Evolutionary conservation across 495 filamentous ascomycete species (phyloP).

Genomic region (Xylaria scruposa): DNA sequence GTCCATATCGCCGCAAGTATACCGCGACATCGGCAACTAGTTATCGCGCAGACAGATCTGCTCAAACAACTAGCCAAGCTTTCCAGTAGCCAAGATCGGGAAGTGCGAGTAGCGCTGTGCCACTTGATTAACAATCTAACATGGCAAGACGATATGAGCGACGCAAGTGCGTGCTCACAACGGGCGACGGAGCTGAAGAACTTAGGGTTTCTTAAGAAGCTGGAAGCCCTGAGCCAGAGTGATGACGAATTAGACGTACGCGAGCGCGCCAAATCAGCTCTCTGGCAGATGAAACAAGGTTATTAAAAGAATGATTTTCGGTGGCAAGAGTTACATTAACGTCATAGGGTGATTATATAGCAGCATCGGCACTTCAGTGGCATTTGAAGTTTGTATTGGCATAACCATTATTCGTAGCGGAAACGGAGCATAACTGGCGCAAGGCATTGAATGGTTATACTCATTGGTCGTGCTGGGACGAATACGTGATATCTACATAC

Average conservation of each 20-base stretch:
- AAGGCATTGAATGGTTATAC: slow-evolving; percentile 13
- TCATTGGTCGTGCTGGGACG: neutral
- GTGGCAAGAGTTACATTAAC: slow-evolving; percentile 6
- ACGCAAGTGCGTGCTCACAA: slow-evolving; percentile 64
- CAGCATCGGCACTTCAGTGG: slow-evolving; percentile 17
- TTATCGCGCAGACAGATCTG: slow-evolving; percentile 63
- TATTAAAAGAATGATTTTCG: slow-evolving; percentile 25
- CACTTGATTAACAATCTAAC: slow-evolving; percentile 85
- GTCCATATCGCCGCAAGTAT: slow-evolving; percentile 84
- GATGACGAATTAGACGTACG: slow-evolving; percentile 84
- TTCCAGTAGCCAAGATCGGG: slow-evolving; percentile 70
- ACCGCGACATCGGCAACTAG: slow-evolving; percentile 73
- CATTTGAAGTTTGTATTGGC: slow-evolving; percentile 20
- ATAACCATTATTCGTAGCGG: slow-evolving; percentile 13
- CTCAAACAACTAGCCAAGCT: slow-evolving; percentile 72
- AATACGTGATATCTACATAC: neutral
- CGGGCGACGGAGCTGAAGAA: slow-evolving; percentile 71
- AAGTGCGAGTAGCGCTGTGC: slow-evolving; percentile 75
- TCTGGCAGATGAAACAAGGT: slow-evolving; percentile 65
- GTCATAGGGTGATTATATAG: slow-evolving; percentile 8
- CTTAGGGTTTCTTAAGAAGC: slow-evolving; percentile 71
- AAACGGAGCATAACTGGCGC: slow-evolving; percentile 24
- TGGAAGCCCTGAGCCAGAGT: slow-evolving; percentile 64
- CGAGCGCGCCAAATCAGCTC: slow-evolving; percentile 81
- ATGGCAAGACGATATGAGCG: slow-evolving; percentile 75